Evolutionary conservation across 2,329 filamentous ascomycete species (phyloP), one percentile per base, ranked within the genome.

Genomic region (Mycosphaerella arachidis): DNA sequence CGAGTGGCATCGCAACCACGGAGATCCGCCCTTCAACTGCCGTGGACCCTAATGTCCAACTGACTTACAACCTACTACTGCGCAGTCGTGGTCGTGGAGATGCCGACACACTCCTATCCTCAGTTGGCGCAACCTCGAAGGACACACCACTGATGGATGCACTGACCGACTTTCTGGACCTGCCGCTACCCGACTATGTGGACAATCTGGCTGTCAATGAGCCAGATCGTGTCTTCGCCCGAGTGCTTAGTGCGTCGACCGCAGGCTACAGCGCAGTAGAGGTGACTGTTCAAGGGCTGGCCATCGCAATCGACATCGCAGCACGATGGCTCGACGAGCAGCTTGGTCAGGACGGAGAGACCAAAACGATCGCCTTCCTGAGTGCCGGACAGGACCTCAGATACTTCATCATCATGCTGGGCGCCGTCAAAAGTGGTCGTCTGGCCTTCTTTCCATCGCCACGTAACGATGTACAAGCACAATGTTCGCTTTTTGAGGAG

Each of bases 361-460:
- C 61, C 12, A 46, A 48, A 31, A 60, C 55, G 0, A 48, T 63
- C 10, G 58, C 58, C 1, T 61, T 59, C 35, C 55, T 63, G 35
- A 55, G 30, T 20, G 33, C 58, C 13, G 58, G 56, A 16, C 52
- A 54, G 6, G 61, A 63, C 27, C 16, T 63, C n/a, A 43, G 58
- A 24, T 63, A 61, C 27, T 55, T 55, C 50, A 57, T 63, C 12
- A 37, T 61, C 18, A 58, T 63, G 61, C 33, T 63, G 16, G 61
- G 56, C 4, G 61, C 56, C 7, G 50, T 57, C n/a, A 63, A 63
- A 45, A 61, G 55, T 8, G 57, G 53, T 30, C 53, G 61, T 2
- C n/a, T 63, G 30, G 61, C 61, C 8, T 63, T 63, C 54, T 63
- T 63, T 18, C 58, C 61, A 45, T 63, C 61, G 8, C 61, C 61